Evolutionary conservation across 768 basidiomycete genomes (phyloP).

Genomic region (Boletus speciosus): DNA sequence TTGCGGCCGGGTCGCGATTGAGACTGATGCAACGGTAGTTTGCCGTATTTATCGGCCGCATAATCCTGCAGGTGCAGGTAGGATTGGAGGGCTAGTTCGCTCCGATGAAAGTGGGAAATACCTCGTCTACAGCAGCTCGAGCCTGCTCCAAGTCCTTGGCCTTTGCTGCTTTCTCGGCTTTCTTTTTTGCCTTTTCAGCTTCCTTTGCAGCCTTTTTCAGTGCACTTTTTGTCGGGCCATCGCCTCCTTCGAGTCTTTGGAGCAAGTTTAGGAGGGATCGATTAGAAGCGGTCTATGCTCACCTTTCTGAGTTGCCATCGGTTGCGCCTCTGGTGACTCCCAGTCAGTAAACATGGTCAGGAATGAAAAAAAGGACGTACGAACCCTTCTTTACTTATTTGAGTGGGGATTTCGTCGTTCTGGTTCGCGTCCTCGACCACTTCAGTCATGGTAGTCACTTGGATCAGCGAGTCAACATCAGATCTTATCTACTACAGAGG

Average conservation of each 20-base stretch:
- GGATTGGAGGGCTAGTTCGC: constrained; percentile 16
- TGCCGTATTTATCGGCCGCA: constrained; percentile 78
- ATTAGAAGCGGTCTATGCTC: not conserved
- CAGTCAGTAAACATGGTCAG: not conserved
- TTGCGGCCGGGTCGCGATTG: constrained; percentile 63
- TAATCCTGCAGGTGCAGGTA: constrained; percentile 53
- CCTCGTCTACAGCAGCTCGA: constrained; percentile 58
- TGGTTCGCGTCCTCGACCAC: not conserved
- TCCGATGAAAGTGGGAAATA: constrained; percentile 34
- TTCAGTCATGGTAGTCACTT: constrained; percentile 16
- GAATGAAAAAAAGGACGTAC: not conserved
- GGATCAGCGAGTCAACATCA: not conserved
- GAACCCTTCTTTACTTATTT: constrained; percentile 7
- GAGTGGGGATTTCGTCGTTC: not conserved
- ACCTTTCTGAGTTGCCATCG: constrained; percentile 12
- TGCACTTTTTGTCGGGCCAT: constrained; percentile 79
- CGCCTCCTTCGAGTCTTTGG: constrained; percentile 25
- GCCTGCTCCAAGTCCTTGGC: constrained; percentile 74
- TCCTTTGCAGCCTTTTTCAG: constrained; percentile 90
- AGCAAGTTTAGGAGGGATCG: constrained; percentile 1
- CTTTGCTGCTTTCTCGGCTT: constrained; percentile 80
- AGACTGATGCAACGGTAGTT: constrained; percentile 87
- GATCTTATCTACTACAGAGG: constrained; percentile 20
- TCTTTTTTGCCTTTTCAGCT: constrained; percentile 86
- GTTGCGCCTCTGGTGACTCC: constrained; percentile 1